These are phyloP conservation scores for Lolium multiflorum DNA, from an alignment of 176 grass and related monocot genomes.

Conservation along the genomic window DNA sequence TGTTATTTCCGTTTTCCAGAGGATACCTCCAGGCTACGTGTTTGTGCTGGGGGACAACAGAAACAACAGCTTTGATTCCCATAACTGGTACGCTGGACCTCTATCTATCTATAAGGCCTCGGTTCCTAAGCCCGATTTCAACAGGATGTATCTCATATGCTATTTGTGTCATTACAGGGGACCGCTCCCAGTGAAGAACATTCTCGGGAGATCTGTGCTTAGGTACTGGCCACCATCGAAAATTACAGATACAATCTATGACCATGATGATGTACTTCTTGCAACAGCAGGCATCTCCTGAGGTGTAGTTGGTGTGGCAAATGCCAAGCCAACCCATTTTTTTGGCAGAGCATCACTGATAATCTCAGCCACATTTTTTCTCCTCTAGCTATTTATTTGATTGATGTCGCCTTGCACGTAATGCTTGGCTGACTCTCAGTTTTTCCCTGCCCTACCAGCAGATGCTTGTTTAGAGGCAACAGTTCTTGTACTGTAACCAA, in stretches of 20 bases:
- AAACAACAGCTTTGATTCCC: constrained; percentile 96
- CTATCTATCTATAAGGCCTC: not conserved
- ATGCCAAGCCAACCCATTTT: constrained; percentile 29
- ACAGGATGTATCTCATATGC: not conserved
- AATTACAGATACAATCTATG: constrained; percentile 88
- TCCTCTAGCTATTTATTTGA: constrained; percentile 47
- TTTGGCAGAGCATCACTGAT: constrained; percentile 32
- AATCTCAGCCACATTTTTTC: constrained; percentile 38
- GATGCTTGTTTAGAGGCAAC: constrained; percentile 47
- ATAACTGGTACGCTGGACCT: constrained; percentile 78
- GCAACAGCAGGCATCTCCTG: constrained; percentile 53
- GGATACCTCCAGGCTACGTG: constrained; percentile 76
- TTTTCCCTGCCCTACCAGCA: constrained; percentile 33
- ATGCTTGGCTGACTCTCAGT: constrained; percentile 43
- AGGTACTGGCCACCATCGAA: constrained; percentile 94
- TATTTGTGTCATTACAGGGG: constrained; percentile 67
- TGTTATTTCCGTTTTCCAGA: constrained; percentile 49
- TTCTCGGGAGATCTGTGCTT: constrained; percentile 89
- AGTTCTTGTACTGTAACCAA: constrained; percentile 38
- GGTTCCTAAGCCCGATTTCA: not conserved
- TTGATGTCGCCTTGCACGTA: constrained; percentile 31
- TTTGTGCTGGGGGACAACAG: constrained; percentile 97
- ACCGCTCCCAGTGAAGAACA: constrained; percentile 82
- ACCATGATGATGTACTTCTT: constrained; percentile 51
- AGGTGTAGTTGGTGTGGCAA: constrained; percentile 31